Evolutionary conservation across 1,284 basidiomycete species (phyloP), one percentile per base, ranked within the genome.

Genomic region (Agroathelia rolfsii): DNA sequence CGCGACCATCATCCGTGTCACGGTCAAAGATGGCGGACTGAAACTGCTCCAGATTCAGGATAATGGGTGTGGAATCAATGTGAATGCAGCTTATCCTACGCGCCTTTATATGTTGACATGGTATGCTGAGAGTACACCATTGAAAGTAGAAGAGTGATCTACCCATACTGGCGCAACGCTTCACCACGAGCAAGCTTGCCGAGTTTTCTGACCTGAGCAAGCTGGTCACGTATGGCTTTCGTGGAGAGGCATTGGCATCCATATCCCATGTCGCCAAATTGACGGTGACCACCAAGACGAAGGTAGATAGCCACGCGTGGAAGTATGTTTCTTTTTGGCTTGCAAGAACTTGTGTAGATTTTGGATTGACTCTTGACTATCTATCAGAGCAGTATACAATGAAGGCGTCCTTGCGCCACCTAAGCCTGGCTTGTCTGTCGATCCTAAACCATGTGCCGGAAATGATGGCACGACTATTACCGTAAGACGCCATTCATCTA

Each of bases 41-140:
- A 98, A 95, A 55, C 63, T 93, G 28, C 69, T 98, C 16, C 92
- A 96, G 57, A 95, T 98, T 34, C 86, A 92, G 47, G 95, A 99
- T 53, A 96, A 98, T 49, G 95, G 94, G 0, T 86, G 74, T 52
- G 94, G 94, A 2, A 95, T 99, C 46, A 71, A 82, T 27, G 89
- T 90, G 45, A 48, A 73, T 51, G 12, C 32, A 19, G 28, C 35
- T 35, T 35, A 9, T 32, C 9, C 20, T 11, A 5, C 11, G 5
- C 11, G 12, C 9, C 11, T 30, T 15, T 12, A 21, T 16, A 11
- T 30, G 19, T 21, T 5, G 19, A 16, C 33, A 9, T n/a, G 25
- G 5, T 20, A 33, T n/a, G n/a, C n/a, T n/a, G n/a, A n/a, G n/a
- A n/a, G n/a, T n/a, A n/a, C n/a, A n/a, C 7, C 14, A 23, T 37